These are phyloP conservation scores for Citrus hindsii DNA, from an alignment of 345 rosid genomes.

Conservation along the genomic window DNA sequence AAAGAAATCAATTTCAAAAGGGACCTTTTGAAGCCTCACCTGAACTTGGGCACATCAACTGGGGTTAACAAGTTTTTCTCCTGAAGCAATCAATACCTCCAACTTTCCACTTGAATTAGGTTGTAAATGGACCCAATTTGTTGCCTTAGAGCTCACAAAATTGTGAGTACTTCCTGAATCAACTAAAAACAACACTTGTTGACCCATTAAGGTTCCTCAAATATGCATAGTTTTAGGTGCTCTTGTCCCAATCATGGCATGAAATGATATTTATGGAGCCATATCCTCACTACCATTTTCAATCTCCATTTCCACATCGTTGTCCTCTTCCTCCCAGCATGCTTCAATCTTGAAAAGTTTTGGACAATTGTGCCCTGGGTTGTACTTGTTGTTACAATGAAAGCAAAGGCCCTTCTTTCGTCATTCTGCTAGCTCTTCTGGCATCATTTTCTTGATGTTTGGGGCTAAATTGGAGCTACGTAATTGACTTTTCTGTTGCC, in stretches of 20 bases:
- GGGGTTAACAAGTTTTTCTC: background rate
- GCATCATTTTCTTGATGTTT: background rate
- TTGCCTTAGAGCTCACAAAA: no score
- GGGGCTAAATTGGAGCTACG: background rate
- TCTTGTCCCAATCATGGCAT: background rate
- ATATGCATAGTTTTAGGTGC: background rate
- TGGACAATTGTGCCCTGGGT: background rate
- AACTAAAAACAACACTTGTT: no score
- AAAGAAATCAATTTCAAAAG: no score
- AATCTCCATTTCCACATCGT: no score
- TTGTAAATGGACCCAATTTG: background rate
- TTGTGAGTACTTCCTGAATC: background rate
- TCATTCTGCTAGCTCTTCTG: background rate
- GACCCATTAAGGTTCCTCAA: background rate
- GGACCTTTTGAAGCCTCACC: no score
- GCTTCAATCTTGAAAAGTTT: no score
- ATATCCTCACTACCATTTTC: no score
- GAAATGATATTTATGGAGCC: background rate
- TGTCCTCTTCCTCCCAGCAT: no score
- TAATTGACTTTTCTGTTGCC: background rate
- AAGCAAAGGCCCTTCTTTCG: background rate
- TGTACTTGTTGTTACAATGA: background rate
- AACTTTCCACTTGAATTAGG: background rate
- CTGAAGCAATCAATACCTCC: background rate
- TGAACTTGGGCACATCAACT: background rate